phyloP scores from a whole-genome alignment of 2,329 filamentous ascomycete species.

The Sporothrix brunneoviolacea region DNA sequence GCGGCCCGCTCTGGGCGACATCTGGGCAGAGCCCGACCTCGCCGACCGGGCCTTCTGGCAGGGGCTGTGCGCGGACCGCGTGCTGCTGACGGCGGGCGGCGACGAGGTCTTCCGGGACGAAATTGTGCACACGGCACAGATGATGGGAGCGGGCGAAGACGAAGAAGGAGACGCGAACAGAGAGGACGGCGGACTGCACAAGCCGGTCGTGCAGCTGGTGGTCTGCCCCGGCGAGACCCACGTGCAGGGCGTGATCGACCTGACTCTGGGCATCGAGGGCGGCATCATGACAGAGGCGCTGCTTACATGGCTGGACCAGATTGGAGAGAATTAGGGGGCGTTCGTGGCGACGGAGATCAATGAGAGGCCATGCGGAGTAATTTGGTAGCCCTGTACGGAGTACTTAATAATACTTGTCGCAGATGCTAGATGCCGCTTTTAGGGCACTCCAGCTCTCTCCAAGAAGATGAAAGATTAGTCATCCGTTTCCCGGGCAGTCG shows the following conservation, averaged over 20 bases:
- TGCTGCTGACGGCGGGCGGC: conserved; percentile 15
- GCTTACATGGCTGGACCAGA: conserved; percentile 1
- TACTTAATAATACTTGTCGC: too few relatives aligned
- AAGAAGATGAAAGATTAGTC: too few relatives aligned
- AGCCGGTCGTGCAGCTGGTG: conserved; percentile 12
- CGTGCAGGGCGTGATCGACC: conserved; percentile 15
- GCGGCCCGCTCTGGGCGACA: conserved; percentile 13
- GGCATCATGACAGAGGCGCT: conserved; percentile 2
- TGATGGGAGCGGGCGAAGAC: conserved; percentile 13
- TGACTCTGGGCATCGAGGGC: conserved; percentile 13
- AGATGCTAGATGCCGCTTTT: too few relatives aligned
- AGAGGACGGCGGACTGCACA: too few relatives aligned
- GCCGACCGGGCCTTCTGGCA: conserved; percentile 15
- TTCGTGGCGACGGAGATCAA: too few relatives aligned
- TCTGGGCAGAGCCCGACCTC: conserved; percentile 18
- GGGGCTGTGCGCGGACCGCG: conserved; percentile 11
- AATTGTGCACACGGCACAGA: conserved; percentile 15
- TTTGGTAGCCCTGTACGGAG: too few relatives aligned
- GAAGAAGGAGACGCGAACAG: not conserved
- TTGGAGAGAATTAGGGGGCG: too few relatives aligned
- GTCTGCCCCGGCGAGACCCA: conserved; percentile 18
- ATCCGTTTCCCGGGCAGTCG: not conserved
- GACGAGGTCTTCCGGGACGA: conserved; percentile 18
- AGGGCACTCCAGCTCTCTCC: too few relatives aligned
- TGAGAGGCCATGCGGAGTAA: too few relatives aligned